phyloP scores from a whole-genome alignment of 2,329 filamentous ascomycete genomes.

The Diplodia mutila region DNA sequence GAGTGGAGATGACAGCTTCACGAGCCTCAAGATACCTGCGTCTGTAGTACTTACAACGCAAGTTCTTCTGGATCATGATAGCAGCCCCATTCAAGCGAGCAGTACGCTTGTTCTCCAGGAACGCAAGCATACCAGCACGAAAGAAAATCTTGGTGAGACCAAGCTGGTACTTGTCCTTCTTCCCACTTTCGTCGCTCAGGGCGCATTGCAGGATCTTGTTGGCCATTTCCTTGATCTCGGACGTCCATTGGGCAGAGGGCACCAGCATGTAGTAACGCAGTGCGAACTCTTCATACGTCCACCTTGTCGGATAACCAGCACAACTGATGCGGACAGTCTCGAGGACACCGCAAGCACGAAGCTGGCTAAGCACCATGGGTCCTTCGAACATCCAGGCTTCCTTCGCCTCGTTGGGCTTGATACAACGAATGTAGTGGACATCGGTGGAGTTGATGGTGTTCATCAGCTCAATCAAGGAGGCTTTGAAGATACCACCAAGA shows the following conservation, averaged over 20 bases:
- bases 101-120: constrained; percentile 91
- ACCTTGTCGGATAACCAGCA: constrained; percentile 94
- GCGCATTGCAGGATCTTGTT: constrained; percentile 89
- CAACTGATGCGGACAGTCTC: constrained; percentile 98
- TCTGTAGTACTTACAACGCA: constrained; percentile 93
- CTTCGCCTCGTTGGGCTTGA: constrained; percentile 98
- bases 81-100: constrained; percentile 89
- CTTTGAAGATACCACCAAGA: constrained; percentile 97
- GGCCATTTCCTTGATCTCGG: constrained; percentile 92
- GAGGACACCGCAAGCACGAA: constrained; percentile 96
- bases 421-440: constrained; percentile 98
- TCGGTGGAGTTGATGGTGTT: constrained; percentile 96
- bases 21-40: constrained; percentile 87
- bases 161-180: constrained; percentile 87
- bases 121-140: constrained; percentile 97
- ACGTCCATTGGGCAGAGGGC: constrained; percentile 85
- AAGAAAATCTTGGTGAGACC: constrained; percentile 99
- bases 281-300: constrained; percentile 99
- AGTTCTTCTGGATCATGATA: constrained; percentile 98
- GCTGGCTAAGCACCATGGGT: constrained; percentile 96
- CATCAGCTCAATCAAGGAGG: constrained; percentile 97
- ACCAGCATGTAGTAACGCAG: constrained; percentile 98
- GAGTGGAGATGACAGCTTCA: constrained; percentile 76
- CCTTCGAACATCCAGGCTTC: constrained; percentile 98
- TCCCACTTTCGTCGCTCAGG: constrained; percentile 61